These are phyloP conservation scores for Plantago coronopus DNA, from an alignment of 305 asterid species.

Conservation along the genomic window DNA sequence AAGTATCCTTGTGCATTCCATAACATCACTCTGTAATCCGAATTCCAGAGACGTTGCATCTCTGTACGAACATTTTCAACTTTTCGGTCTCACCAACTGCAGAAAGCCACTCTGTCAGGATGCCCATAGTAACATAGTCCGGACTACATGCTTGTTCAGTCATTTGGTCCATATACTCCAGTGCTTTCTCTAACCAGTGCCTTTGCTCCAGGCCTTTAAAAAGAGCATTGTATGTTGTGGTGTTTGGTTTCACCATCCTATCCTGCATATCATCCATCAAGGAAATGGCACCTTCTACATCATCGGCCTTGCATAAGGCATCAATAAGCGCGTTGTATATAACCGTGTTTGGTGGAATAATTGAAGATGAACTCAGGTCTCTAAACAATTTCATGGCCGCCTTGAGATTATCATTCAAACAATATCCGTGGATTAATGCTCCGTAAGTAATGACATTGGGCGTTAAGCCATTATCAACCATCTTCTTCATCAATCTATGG, in stretches of 20 bases:
- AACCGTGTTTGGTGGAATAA: conserved; percentile 54
- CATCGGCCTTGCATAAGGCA: conserved; percentile 60
- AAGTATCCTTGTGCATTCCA: too few species aligned
- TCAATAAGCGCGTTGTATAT: conserved; percentile 68
- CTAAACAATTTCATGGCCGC: conserved; percentile 59
- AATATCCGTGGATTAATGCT: conserved; percentile 63
- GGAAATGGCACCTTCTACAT: conserved; percentile 55
- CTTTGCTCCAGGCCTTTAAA: conserved; percentile 56
- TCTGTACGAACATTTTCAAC: conserved; percentile 46
- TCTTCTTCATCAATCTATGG: conserved; percentile 41
- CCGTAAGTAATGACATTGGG: conserved; percentile 80
- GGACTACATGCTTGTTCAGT: conserved; percentile 61
- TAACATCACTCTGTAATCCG: not conserved
- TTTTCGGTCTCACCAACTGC: conserved; percentile 63
- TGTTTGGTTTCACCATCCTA: conserved; percentile 54
- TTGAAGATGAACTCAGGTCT: conserved; percentile 45
- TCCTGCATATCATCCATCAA: conserved; percentile 69
- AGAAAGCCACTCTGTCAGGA: conserved; percentile 74
- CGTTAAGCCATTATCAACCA: conserved; percentile 48
- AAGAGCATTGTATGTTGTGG: conserved; percentile 67
- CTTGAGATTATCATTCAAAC: conserved; percentile 43
- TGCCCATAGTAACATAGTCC: conserved; percentile 71
- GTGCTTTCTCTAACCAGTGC: conserved; percentile 56
- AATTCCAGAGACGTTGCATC: conserved; percentile 37
- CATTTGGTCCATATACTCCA: conserved; percentile 70